A percentile compares a stretch with the other conserved stretches of the same genome.
phyloP scores from a whole-genome alignment of 371 early-diverging fungal species.

The Cladochytrium tenue region DNA sequence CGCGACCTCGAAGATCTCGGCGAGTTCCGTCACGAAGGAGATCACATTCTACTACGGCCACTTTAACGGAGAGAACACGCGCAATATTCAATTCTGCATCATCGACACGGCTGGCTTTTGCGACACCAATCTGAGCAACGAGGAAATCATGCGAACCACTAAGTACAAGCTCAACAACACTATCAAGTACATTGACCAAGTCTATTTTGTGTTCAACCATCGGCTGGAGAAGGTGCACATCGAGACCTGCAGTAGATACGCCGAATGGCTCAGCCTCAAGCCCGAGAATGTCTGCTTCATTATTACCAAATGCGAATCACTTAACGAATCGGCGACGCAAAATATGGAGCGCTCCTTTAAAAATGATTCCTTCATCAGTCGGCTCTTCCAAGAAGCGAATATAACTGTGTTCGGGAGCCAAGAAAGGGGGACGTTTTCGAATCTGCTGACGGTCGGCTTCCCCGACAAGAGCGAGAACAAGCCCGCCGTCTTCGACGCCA shows the following conservation, averaged over 20 bases:
- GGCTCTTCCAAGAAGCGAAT: not conserved
- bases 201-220: not conserved
- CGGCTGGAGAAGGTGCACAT: not conserved
- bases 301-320: not conserved
- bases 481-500: not conserved
- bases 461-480: not conserved
- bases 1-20: not conserved
- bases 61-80: not conserved
- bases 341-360: not conserved
- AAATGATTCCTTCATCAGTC: not conserved
- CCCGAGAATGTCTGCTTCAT: not conserved
- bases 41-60: not conserved
- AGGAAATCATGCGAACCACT: not conserved
- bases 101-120: not conserved
- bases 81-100: not conserved
- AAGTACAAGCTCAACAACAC: not conserved
- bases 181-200: not conserved
- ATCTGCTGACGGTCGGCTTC: not conserved
- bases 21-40: not conserved
- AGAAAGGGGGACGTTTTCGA: not conserved
- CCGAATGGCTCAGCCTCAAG: not conserved
- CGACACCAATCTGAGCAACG: not conserved
- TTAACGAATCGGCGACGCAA: not conserved
- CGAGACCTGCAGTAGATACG: not conserved
- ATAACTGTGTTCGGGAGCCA: not conserved